Evolutionary conservation across 2,329 filamentous ascomycete species (phyloP).

Genomic region (Colletotrichum melonis): DNA sequence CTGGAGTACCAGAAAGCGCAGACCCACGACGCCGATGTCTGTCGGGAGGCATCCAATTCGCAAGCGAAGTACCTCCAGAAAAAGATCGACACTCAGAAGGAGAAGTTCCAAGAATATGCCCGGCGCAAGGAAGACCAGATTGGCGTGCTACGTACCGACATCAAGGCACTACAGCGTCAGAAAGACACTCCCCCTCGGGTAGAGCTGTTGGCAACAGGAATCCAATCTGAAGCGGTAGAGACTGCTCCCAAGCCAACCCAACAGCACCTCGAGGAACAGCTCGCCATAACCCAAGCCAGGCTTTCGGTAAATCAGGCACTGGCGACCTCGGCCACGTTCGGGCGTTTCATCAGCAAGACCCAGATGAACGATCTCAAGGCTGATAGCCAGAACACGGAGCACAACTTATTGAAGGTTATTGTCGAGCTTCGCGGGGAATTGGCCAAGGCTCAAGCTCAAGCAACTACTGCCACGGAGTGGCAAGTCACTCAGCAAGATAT

Average conservation of each 20-base stretch:
- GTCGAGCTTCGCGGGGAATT: not conserved
- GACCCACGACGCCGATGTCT: not conserved
- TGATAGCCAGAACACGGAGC: not conserved
- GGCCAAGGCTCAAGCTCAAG: not conserved
- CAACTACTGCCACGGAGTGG: too few relatives aligned
- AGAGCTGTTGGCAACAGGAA: too few relatives aligned
- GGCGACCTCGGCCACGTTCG: not conserved
- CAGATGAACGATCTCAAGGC: not conserved
- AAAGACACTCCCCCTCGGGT: too few relatives aligned
- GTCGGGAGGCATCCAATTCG: not conserved
- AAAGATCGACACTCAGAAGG: not conserved
- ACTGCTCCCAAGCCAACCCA: not conserved
- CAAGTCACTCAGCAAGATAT: too few relatives aligned
- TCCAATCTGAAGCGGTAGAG: not conserved
- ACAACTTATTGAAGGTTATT: not conserved
- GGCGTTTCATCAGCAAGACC: not conserved
- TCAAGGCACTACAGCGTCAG: not conserved
- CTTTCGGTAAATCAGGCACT: not conserved
- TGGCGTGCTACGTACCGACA: not conserved
- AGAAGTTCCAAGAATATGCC: not conserved
- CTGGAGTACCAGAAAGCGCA: not conserved
- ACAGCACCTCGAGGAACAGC: not conserved
- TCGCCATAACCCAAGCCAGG: not conserved
- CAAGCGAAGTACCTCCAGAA: not conserved
- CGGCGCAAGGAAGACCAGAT: not conserved